Percentiles rank a stretch among this genome's conserved stretches.
phyloP scores from a whole-genome alignment of 148 eudicot species.

The Nepenthes gracilis region DNA sequence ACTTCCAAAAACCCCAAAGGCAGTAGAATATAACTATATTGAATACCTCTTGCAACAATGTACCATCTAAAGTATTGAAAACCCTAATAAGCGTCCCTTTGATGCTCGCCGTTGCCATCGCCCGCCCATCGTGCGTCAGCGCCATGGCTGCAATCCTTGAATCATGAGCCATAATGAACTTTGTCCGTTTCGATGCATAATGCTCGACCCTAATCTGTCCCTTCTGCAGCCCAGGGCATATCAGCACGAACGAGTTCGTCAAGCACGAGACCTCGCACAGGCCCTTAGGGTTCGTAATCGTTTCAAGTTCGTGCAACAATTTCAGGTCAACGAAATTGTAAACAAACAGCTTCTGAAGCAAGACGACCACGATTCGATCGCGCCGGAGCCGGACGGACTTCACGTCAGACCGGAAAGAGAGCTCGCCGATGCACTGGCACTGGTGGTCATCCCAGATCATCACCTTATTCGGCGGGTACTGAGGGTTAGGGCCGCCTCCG shows the following conservation, averaged over 20 bases:
- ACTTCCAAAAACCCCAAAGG: too few relatives aligned
- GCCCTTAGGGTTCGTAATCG: slow-evolving; percentile 54
- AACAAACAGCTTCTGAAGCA: slow-evolving; percentile 39
- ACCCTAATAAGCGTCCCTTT: slow-evolving; percentile 70
- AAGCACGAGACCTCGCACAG: slow-evolving; percentile 59
- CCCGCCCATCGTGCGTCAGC: slow-evolving; percentile 48
- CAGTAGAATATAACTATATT: not conserved
- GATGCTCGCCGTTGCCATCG: slow-evolving; percentile 61
- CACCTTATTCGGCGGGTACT: slow-evolving; percentile 36
- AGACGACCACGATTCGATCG: slow-evolving; percentile 43
- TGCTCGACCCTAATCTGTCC: slow-evolving; percentile 77
- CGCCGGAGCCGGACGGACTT: slow-evolving; percentile 45
- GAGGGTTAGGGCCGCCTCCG: slow-evolving; percentile 34
- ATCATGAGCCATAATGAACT: slow-evolving; percentile 59
- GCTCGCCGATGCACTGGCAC: slow-evolving; percentile 44
- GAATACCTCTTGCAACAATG: slow-evolving; percentile 73
- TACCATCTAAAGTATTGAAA: slow-evolving; percentile 53
- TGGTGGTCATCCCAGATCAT: slow-evolving; percentile 65
- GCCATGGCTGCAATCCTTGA: slow-evolving; percentile 44
- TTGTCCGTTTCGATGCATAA: slow-evolving; percentile 44
- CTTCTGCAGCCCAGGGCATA: slow-evolving; percentile 52
- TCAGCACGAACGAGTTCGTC: slow-evolving; percentile 41
- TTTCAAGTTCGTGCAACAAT: slow-evolving; percentile 52
- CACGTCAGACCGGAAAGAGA: slow-evolving; percentile 43
- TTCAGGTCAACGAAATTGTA: slow-evolving; percentile 54